Percentiles rank a stretch among this genome's conserved stretches.
Evolutionary conservation across 2,329 filamentous ascomycete genomes (phyloP).

Genomic region (Verticillium dahliae): DNA sequence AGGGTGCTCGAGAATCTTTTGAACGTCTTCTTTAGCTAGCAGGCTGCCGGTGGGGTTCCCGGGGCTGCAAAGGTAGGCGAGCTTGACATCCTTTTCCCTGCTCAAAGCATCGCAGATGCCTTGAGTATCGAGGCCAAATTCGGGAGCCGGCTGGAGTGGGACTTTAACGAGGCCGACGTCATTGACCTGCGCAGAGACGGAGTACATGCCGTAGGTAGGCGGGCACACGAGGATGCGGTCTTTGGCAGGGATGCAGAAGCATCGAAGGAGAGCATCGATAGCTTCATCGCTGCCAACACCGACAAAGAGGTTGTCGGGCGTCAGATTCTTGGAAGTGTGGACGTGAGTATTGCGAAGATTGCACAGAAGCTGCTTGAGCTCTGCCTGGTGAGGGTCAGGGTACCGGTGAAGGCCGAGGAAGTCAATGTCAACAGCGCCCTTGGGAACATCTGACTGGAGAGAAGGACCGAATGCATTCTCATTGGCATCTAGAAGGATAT

Average conservation of each 20-base stretch:
- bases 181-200: constrained; percentile 89
- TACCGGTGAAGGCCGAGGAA: constrained; percentile 85
- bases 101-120: constrained; percentile 62
- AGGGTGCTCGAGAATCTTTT: constrained; percentile 70
- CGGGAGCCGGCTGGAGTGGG: constrained; percentile 66
- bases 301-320: constrained; percentile 81
- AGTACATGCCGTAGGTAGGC: constrained; percentile 98
- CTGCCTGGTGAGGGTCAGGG: constrained; percentile 88
- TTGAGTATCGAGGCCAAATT: constrained; percentile 67
- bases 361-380: constrained; percentile 83
- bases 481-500: constrained; percentile 94
- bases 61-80: constrained; percentile 89
- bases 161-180: constrained; percentile 81
- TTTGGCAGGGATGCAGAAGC: constrained; percentile 80
- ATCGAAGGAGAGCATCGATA: constrained; percentile 87
- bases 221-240: constrained; percentile 94
- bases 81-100: constrained; percentile 60
- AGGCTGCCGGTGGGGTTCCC: constrained; percentile 87
- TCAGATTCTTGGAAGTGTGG: constrained; percentile 68
- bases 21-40: constrained; percentile 69
- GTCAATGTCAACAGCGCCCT: constrained; percentile 46
- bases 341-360: constrained; percentile 76
- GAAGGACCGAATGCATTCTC: constrained; percentile 94
- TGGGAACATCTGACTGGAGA: constrained; percentile 47
- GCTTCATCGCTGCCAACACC: constrained; percentile 96